Base-by-base conservation (phyloP, 1,139 yeast species). In the Yamadazyma trypodendri region DNA sequence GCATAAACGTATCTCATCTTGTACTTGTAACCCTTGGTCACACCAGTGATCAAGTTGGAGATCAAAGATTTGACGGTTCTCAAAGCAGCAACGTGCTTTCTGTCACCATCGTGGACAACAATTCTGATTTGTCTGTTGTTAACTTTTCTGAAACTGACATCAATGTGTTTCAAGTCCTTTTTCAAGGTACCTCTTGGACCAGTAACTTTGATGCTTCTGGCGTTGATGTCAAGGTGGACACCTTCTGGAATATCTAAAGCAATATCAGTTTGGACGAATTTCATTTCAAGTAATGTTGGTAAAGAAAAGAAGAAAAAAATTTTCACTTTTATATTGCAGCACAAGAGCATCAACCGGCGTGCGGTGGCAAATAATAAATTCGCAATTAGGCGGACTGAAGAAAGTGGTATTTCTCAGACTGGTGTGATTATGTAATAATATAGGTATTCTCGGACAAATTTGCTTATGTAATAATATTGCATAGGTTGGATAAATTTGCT, bases 1-100 rank as follows among this genome's bases (percentile, higher is more conserved):
- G 98, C 99, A 70, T 92, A 94, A 56, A 92, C 98, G 73, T 89
- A 90, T 81, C 97, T 88, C 96, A 92, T 84, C 89, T 92, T 92
- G 95, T 92, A 92, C 77, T 85, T 83, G 95, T 77, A 92, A 73
- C 98, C 97, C 80, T 84, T 84, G 72, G 98, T 92, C 66, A 92
- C 98, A 85, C 99, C 98, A 55, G 87, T 87, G 77, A 92, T 75
- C 82, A 92, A 74, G 88, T 94, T 92, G 66, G 88, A 69, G 62
- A 92, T 79, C 67, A 92, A 78, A 56, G 97, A 87, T 79, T 89
- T 89, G 73, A 92, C 97, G 51, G 98, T 92, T 82, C 97, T 90
- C 71, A 92, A 81, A 67, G 97, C 88, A 69, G 99, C 99, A 72
- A 92, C 97, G 78, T 92, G 98, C 84, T 92, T 92, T 84, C 97